Evolutionary conservation across 495 filamentous ascomycete genomes (phyloP).

Genomic region (Hypoxylon intermedium): DNA sequence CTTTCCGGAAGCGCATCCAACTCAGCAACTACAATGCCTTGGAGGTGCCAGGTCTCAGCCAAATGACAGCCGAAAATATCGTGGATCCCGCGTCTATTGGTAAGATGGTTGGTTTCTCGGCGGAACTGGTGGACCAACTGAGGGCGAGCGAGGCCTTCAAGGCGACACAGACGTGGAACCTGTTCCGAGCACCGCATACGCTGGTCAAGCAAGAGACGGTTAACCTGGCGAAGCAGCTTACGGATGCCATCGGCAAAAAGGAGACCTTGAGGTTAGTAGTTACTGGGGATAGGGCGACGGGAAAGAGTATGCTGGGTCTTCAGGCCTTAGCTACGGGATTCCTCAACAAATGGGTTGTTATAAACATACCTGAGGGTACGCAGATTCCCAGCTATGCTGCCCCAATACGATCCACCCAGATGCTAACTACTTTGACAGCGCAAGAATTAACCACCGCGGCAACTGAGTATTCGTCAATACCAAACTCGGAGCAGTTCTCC

Average conservation of each 20-base stretch:
- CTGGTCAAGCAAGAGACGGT: constrained; percentile 78
- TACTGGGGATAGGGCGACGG: constrained; percentile 74
- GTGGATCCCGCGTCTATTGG: constrained; percentile 63
- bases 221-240: constrained; percentile 69
- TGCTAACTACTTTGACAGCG: constrained; percentile 55
- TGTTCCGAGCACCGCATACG: constrained; percentile 80
- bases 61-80: constrained; percentile 64
- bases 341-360: constrained; percentile 83
- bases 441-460: constrained; percentile 80
- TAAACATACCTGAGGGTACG: constrained; percentile 90
- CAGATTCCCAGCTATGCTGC: background rate
- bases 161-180: constrained; percentile 83
- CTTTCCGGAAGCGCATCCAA: constrained; percentile 83
- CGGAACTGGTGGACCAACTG: constrained; percentile 75
- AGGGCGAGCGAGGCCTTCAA: constrained; percentile 87
- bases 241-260: constrained; percentile 58
- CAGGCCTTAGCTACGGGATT: constrained; percentile 86
- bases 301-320: constrained; percentile 84
- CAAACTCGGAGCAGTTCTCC: constrained; percentile 66
- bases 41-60: constrained; percentile 67
- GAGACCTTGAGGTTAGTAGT: constrained; percentile 70
- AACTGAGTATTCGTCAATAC: constrained; percentile 79
- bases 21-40: constrained; percentile 94
- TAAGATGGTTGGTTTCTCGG: constrained; percentile 72
- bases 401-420: background rate